These are phyloP conservation scores for Boletus coffeatus DNA, from an alignment of 1,284 basidiomycete species.

Conservation along the genomic window DNA sequence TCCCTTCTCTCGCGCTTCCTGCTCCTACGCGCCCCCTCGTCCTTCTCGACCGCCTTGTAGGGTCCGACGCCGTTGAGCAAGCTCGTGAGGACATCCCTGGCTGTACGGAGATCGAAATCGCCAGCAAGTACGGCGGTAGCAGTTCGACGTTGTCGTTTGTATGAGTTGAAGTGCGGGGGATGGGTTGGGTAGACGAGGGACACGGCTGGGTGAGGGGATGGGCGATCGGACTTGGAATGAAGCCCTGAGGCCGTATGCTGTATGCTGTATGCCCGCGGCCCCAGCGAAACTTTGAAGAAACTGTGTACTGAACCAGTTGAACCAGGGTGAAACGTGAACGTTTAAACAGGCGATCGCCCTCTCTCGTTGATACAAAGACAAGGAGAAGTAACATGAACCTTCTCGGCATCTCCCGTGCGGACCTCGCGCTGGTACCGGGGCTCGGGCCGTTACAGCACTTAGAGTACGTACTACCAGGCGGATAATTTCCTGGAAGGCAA, in stretches of 20 bases:
- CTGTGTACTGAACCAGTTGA: neutral
- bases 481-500: neutral
- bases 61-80: slow-evolving; percentile 66
- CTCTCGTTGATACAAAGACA: neutral
- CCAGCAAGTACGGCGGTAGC: slow-evolving; percentile 72
- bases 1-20: slow-evolving; percentile 50
- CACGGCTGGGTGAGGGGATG: slow-evolving; percentile 14
- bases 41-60: slow-evolving; percentile 56
- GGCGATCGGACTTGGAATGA: neutral
- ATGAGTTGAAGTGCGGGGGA: slow-evolving; percentile 25
- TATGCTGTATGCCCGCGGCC: neutral
- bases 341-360: neutral
- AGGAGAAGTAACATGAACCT: neutral
- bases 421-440: neutral
- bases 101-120: slow-evolving; percentile 57
- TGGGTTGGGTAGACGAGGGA: slow-evolving; percentile 34
- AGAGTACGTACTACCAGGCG: neutral
- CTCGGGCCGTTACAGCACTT: no score
- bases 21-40: slow-evolving; percentile 44
- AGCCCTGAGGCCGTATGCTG: neutral
- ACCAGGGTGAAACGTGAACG: neutral
- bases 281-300: neutral
- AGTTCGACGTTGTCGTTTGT: slow-evolving; percentile 56
- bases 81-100: slow-evolving; percentile 71
- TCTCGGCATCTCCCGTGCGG: neutral